Percentiles rank a stretch among this genome's conserved stretches.
These are phyloP conservation scores for Neonectria coccinea DNA, from an alignment of 2,329 filamentous ascomycete species.

Conservation along the genomic window DNA sequence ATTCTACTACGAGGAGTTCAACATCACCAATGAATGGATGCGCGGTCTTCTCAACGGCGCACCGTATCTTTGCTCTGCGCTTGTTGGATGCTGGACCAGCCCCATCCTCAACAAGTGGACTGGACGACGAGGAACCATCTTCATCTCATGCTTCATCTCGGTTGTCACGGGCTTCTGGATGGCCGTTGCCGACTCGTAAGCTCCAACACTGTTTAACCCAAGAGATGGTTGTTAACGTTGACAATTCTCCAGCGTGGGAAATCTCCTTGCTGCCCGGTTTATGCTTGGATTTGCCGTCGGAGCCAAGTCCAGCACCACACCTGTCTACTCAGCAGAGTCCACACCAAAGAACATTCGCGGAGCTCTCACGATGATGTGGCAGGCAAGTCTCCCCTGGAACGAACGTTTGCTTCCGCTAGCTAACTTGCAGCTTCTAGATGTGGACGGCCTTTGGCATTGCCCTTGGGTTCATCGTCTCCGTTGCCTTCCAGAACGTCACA, in stretches of 20 bases:
- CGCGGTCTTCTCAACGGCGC: neutral
- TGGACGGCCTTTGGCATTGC: neutral
- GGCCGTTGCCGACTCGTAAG: slow-evolving; percentile 68
- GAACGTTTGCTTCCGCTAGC: neutral
- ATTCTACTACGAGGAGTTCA: neutral
- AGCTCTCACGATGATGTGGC: slow-evolving; percentile 66
- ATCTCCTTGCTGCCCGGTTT: neutral
- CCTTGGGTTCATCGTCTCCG: slow-evolving; percentile 40
- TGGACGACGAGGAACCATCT: slow-evolving; percentile 74
- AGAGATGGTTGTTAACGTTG: neutral
- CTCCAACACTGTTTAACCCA: neutral
- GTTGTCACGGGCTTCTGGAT: slow-evolving; percentile 71
- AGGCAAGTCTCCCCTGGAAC: slow-evolving; percentile 40
- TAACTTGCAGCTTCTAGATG: neutral
- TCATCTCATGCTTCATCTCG: slow-evolving; percentile 71
- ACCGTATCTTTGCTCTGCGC: neutral
- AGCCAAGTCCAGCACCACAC: slow-evolving; percentile 60
- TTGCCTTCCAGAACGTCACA: neutral
- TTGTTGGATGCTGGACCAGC: slow-evolving; percentile 65
- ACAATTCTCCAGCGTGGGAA: neutral
- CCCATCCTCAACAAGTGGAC: slow-evolving; percentile 70
- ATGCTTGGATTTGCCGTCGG: slow-evolving; percentile 73
- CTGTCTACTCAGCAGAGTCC: slow-evolving; percentile 66
- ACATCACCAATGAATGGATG: neutral
- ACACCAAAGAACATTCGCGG: slow-evolving; percentile 65